phyloP scores from a whole-genome alignment of 225 moss, liverwort and hornwort genomes.

The Anthoceros angustus region DNA sequence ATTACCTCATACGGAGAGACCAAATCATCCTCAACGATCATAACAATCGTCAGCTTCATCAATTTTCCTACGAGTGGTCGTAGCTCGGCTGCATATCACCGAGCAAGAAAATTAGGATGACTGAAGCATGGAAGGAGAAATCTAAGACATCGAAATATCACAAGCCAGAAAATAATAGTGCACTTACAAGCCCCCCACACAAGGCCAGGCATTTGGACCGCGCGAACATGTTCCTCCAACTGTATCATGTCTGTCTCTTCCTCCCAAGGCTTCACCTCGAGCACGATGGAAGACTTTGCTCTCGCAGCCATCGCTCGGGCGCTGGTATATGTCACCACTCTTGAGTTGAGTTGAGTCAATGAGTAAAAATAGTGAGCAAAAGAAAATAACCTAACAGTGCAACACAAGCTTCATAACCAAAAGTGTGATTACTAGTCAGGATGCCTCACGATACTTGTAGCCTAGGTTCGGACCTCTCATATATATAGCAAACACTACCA shows the following conservation, averaged over 20 bases:
- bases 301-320: no score
- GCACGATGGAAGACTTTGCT: constrained; percentile 40
- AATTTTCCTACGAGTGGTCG: constrained; percentile 14
- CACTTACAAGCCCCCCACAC: constrained; percentile 35
- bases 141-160: background rate
- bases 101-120: background rate
- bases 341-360: no score
- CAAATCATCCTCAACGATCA: constrained; percentile 35
- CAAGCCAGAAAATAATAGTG: background rate
- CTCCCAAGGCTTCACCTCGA: constrained; percentile 62
- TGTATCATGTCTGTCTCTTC: constrained; percentile 34
- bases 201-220: constrained; percentile 39
- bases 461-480: no score
- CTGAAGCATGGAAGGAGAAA: background rate
- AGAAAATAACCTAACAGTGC: no score
- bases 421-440: no score
- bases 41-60: constrained; percentile 36
- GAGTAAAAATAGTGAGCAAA: no score
- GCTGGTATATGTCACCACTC: no score
- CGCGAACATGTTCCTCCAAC: constrained; percentile 36
- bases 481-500: no score
- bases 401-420: no score
- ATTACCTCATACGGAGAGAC: constrained; percentile 38
- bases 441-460: no score
- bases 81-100: constrained; percentile 8